Evolutionary conservation across 495 filamentous ascomycete species (phyloP), one percentile per base, ranked within the genome.

Genomic region (Penicillium parvum): DNA sequence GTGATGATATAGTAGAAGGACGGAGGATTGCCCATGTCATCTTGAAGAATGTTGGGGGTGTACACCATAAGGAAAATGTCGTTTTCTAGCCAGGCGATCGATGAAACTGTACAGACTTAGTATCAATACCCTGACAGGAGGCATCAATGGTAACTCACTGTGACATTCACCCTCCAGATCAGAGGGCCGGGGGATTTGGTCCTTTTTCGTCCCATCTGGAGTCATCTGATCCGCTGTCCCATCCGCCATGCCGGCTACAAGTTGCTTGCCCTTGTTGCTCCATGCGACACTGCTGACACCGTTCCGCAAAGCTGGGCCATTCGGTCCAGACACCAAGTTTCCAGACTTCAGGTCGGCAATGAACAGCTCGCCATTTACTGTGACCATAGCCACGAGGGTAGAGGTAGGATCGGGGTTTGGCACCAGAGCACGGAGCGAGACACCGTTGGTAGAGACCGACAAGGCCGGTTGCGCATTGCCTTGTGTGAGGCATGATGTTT

Each of bases 231-330:
- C 81, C 26, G 82, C 80, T 15, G 81, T 81, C 36, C 91, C 92
- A 64, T 96, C 80, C 12, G 73, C 82, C 50, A 94, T 75, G 20
- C 94, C 94, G 50, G 89, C 94, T 5, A 96, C 77, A 16, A 99
- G 71, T 60, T 96, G 90, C 59, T 95, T 97, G 29, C 94, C 94
- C 52, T 81, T 86, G 37, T 78, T 83, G 58, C 91, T 97, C 94
- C 94, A 99, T 28, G 85, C 81, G 2, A 90, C 79, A 58, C 84
- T 91, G 55, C 84, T 90, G 9, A 95, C 90, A 19, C 83, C 81
- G 19, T 77, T 67, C 45, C 81, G 85, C 45, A 95, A 61, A 0
- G 83, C 65, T 28, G 76, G 77, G 3, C 90, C 86, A 49, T 77
- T 82, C 7, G 73, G 47, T 2, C 82, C 82, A 11, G 71, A 73